Evolutionary conservation across 768 basidiomycete genomes (phyloP).

Genomic region (Lyophyllum decastes): DNA sequence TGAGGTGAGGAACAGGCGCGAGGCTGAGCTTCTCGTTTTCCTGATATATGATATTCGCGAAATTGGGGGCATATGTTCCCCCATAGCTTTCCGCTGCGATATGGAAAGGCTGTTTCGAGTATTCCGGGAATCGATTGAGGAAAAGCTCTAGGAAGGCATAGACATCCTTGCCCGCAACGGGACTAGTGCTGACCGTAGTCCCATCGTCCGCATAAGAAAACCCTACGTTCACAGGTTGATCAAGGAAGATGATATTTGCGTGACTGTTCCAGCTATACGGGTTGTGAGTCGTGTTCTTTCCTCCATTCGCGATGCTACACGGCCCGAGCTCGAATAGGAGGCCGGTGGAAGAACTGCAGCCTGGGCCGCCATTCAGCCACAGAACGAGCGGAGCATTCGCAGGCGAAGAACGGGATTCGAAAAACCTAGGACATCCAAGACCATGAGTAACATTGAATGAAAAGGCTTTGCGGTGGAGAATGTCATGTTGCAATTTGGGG

Average conservation of each 20-base stretch:
- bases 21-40: conserved; percentile 65
- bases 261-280: conserved; percentile 83
- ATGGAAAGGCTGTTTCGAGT: conserved; percentile 71
- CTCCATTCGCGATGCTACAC: conserved; percentile 70
- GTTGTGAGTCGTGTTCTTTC: conserved; percentile 72
- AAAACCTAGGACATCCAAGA: conserved; percentile 61
- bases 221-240: conserved; percentile 87
- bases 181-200: conserved; percentile 74
- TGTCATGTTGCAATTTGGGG: background rate
- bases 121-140: conserved; percentile 74
- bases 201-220: conserved; percentile 84
- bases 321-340: conserved; percentile 93
- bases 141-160: conserved; percentile 84
- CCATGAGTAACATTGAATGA: background rate
- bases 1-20: conserved; percentile 46
- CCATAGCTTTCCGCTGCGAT: conserved; percentile 80
- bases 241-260: conserved; percentile 78
- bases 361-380: conserved; percentile 87
- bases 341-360: conserved; percentile 77
- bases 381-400: conserved; percentile 79
- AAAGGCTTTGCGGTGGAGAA: background rate
- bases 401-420: conserved; percentile 79
- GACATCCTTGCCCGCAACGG: conserved; percentile 88
- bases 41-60: conserved; percentile 79
- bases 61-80: conserved; percentile 83